phyloP scores from a whole-genome alignment of 2,329 filamentous ascomycete genomes.

The Hypoxylon sp. region DNA sequence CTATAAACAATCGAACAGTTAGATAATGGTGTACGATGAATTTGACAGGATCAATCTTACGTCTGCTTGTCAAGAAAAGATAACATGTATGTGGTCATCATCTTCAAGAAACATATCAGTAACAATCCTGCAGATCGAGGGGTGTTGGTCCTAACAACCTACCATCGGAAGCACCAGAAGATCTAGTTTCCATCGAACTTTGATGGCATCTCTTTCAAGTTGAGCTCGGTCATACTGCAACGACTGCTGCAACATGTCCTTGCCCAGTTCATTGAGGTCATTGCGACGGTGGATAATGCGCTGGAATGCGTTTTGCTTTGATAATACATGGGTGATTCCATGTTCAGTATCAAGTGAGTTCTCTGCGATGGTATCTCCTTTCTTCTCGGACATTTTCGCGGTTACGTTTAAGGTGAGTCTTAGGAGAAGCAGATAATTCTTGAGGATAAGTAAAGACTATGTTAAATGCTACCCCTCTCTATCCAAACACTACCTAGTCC shows the following conservation, averaged over 20 bases:
- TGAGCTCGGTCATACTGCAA: constrained; percentile 48
- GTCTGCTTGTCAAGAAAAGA: constrained; percentile 48
- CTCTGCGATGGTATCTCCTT: constrained; percentile 6
- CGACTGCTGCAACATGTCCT: constrained; percentile 46
- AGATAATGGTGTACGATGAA: no score
- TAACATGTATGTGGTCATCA: constrained; percentile 50
- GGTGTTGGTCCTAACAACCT: constrained; percentile 5
- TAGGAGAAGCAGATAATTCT: not conserved
- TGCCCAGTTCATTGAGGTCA: constrained; percentile 38
- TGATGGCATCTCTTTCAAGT: constrained; percentile 45
- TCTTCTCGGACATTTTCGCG: constrained; percentile 34
- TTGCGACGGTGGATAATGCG: constrained; percentile 33
- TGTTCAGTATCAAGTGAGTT: constrained; percentile 26
- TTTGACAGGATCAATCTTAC: constrained; percentile 15
- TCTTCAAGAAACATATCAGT: constrained; percentile 35
- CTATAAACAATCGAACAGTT: constrained; percentile 8
- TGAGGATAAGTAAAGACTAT: not conserved
- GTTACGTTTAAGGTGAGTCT: not conserved
- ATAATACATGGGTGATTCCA: constrained; percentile 21
- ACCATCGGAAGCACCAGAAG: constrained; percentile 50
- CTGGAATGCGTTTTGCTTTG: constrained; percentile 31
- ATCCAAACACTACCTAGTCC: constrained; percentile 2
- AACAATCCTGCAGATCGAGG: not conserved
- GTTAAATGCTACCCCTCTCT: constrained; percentile 24
- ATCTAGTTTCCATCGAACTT: constrained; percentile 49